phyloP scores from a whole-genome alignment of 225 moss, liverwort and hornwort genomes.

The Bryoerythrophyllum caledonicum region DNA sequence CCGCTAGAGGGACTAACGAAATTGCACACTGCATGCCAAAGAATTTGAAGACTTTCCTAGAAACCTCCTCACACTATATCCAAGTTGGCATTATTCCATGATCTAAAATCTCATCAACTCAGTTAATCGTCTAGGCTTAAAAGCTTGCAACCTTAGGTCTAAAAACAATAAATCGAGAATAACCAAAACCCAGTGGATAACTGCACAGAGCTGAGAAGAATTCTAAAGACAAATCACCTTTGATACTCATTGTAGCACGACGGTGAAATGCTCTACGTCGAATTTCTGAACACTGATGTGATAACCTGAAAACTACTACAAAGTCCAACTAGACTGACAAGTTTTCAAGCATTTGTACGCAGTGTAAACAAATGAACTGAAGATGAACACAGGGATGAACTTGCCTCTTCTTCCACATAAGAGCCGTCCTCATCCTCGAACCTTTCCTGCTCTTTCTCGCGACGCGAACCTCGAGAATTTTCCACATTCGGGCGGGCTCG shows the following conservation, averaged over 20 bases:
- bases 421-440: slow-evolving; percentile 89
- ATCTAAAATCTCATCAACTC: slow-evolving; percentile 5
- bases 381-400: slow-evolving; percentile 11
- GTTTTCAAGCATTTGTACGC: background rate
- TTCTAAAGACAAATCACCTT: background rate
- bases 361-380: background rate
- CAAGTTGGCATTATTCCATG: background rate
- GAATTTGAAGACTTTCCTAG: background rate
- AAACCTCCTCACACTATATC: background rate
- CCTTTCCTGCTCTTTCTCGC: slow-evolving; percentile 84
- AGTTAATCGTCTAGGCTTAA: background rate
- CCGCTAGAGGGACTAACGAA: slow-evolving; percentile 34
- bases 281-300: background rate
- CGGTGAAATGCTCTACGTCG: background rate
- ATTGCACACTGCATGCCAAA: slow-evolving; percentile 5
- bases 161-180: background rate
- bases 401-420: slow-evolving; percentile 83
- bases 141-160: background rate
- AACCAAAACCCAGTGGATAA: background rate
- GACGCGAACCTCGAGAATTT: slow-evolving; percentile 48
- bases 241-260: background rate
- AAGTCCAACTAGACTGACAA: background rate
- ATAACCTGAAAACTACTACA: background rate
- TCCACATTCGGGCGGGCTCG: slow-evolving; percentile 74
- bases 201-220: background rate